Evolutionary conservation across 2,329 filamentous ascomycete genomes (phyloP).

Genomic region (Colletotrichum lupini): DNA sequence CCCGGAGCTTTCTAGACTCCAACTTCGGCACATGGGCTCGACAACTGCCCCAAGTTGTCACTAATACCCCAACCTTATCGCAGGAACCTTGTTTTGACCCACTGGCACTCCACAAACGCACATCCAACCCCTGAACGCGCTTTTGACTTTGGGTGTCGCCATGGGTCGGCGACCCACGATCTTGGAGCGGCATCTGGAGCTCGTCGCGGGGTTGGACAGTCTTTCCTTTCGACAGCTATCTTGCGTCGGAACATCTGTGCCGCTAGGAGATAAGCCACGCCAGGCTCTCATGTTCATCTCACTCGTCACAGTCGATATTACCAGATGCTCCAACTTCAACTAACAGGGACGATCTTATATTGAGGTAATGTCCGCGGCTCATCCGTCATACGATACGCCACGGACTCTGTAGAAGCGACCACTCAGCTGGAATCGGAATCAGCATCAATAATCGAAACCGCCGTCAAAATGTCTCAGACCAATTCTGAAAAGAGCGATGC

Average conservation of each 20-base stretch:
- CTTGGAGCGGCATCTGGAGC: constrained; percentile 31
- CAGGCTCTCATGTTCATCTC: background rate
- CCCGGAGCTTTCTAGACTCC: background rate
- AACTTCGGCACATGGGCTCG: background rate
- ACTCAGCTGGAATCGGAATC: background rate
- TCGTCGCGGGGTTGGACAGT: constrained; percentile 27
- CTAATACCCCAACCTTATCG: constrained; percentile 33
- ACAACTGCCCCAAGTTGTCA: constrained; percentile 12
- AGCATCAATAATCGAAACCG: background rate
- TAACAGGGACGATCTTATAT: background rate
- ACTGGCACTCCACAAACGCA: constrained; percentile 9
- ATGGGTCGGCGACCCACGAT: constrained; percentile 21
- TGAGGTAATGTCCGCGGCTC: background rate
- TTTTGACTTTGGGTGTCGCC: constrained; percentile 18
- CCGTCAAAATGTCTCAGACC: constrained; percentile 27
- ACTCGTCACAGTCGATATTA: background rate
- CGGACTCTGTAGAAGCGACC: background rate
- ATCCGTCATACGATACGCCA: background rate
- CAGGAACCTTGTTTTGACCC: background rate
- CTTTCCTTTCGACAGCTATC: constrained; percentile 19
- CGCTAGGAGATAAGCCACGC: constrained; percentile 26
- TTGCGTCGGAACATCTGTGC: constrained; percentile 25
- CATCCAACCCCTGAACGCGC: background rate
- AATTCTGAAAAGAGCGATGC: constrained; percentile 36
- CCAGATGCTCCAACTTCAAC: constrained; percentile 17